These are phyloP conservation scores for Sclerospora graminicola DNA, from an alignment of 352 stramenopile genomes.

Conservation along the genomic window DNA sequence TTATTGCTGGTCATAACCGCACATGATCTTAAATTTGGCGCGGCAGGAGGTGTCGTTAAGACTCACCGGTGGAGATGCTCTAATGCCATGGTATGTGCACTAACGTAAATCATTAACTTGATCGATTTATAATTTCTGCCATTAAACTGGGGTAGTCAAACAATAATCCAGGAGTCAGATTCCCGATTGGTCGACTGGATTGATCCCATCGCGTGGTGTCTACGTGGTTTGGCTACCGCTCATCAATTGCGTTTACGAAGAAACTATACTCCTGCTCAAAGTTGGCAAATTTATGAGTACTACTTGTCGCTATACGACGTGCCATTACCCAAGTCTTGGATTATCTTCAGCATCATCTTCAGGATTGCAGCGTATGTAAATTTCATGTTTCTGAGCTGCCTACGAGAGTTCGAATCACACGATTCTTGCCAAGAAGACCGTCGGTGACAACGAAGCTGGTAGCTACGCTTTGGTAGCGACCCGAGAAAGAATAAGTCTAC, in stretches of 20 bases:
- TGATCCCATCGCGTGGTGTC: slow-evolving; percentile 30
- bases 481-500: neutral
- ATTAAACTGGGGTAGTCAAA: too few species aligned
- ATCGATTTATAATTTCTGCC: too few species aligned
- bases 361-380: slow-evolving; percentile 17
- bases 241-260: slow-evolving; percentile 13
- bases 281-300: slow-evolving; percentile 31
- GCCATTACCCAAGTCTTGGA: slow-evolving; percentile 2
- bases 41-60: too few species aligned
- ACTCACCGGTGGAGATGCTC: too few species aligned
- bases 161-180: slow-evolving; percentile 1
- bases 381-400: slow-evolving; percentile 16
- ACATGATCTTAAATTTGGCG: too few species aligned
- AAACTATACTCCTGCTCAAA: slow-evolving; percentile 15
- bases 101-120: too few species aligned
- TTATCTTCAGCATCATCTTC: slow-evolving; percentile 13
- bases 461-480: neutral
- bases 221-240: slow-evolving; percentile 25
- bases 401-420: slow-evolving; percentile 14
- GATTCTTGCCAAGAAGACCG: neutral
- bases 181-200: slow-evolving; percentile 31
- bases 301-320: slow-evolving; percentile 21
- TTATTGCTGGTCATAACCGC: too few species aligned
- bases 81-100: too few species aligned
- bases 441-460: too few species aligned